Base-by-base conservation (phyloP, 192 early-diverging fungal genomes). In the Phycomyces nitens region DNA sequence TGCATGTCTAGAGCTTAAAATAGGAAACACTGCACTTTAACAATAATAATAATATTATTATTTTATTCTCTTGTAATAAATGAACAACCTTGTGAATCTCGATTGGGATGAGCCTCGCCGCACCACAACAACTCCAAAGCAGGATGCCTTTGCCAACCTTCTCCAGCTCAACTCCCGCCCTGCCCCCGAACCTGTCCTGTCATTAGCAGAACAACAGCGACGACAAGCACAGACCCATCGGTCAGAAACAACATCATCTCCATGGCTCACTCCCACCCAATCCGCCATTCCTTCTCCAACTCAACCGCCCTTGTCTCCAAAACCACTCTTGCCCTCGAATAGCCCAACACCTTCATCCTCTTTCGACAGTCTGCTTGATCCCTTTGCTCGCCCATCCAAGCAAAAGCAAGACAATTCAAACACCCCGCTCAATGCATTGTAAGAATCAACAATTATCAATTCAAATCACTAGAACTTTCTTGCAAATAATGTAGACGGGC, bases 391-490 rank as follows among this genome's bases (percentile, higher is more conserved):
- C 26, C 56, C 41, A 6, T 8, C 51, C 23, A 61, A 56, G 24
- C 3, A 20, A 0, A 10, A 29, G 38, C 29, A 61, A 21, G 34
- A 60, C 20, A 56, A 34, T 7, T 5, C 27, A 24, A 49, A 56
- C 38, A 20, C 43, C 8, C 61, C 71, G 23, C 53, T 72, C n/a
- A 67, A 72, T 50, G 60, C 61, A 51, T 26, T 72, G 71, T 72
- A 72, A 61, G 64, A 24, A 18, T n/a, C n/a, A n/a, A n/a, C n/a
- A n/a, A n/a, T n/a, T n/a, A n/a, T n/a, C n/a, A n/a, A n/a, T n/a
- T n/a, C n/a, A n/a, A n/a, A n/a, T n/a, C n/a, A n/a, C n/a, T n/a
- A n/a, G n/a, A n/a, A n/a, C n/a, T n/a, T n/a, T n/a, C n/a, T n/a
- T n/a, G n/a, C n/a, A n/a, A n/a, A n/a, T 15, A 50, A 11, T 53